Percentiles rank a stretch among this genome's conserved stretches.
Conservation (phyloP, 2,329 filamentous ascomycete genomes). For the Thelonectria blattea region DNA sequence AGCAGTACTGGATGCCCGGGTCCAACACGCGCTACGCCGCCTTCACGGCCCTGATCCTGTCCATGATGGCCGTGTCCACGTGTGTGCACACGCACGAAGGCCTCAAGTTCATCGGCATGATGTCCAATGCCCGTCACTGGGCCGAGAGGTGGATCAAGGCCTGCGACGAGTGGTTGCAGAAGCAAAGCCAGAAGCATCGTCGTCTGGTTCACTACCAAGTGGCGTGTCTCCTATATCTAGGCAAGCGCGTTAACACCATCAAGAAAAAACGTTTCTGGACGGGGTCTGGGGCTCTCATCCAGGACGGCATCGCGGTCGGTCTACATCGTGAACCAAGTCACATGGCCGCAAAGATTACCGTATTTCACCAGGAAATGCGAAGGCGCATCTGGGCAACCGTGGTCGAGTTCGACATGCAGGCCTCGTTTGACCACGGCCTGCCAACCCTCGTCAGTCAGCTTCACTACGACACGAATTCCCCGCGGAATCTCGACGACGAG, state of each 20-base stretch:
- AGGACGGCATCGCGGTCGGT: constrained; percentile 64
- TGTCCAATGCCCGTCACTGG: constrained; percentile 61
- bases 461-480: constrained; percentile 60
- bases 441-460: constrained; percentile 64
- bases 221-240: constrained; percentile 63
- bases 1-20: constrained; percentile 58
- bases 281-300: constrained; percentile 60
- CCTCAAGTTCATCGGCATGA: constrained; percentile 63
- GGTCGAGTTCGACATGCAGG: constrained; percentile 67
- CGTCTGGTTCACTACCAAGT: constrained; percentile 67
- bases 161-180: constrained; percentile 59
- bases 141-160: constrained; percentile 63
- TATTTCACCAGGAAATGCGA: constrained; percentile 68
- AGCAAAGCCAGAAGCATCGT: constrained; percentile 67
- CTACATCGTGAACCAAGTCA: constrained; percentile 65
- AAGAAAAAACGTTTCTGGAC: constrained; percentile 72
- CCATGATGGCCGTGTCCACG: constrained; percentile 65
- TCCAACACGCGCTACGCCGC: constrained; percentile 54
- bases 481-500: constrained; percentile 63
- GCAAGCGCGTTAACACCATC: constrained; percentile 66
- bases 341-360: constrained; percentile 60
- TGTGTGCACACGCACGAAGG: constrained; percentile 60
- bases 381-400: constrained; percentile 66
- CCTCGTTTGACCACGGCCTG: constrained; percentile 65
- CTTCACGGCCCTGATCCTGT: constrained; percentile 63